Conservation (phyloP, 495 filamentous ascomycete genomes). For the Penicillium samsonianum region DNA sequence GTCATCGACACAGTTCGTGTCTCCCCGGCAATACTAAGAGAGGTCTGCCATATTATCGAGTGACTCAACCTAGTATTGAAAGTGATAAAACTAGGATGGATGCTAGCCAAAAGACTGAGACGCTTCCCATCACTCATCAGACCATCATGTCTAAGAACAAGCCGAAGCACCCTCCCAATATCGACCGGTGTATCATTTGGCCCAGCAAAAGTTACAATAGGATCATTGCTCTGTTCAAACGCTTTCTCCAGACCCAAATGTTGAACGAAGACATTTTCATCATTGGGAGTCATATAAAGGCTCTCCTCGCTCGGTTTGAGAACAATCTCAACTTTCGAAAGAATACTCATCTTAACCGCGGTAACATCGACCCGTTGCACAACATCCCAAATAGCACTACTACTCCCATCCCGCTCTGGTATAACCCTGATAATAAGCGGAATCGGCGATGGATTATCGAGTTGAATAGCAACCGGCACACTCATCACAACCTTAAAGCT, state of each 20-base stretch:
- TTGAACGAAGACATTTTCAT: not conserved
- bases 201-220: not conserved
- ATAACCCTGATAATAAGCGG: constrained; percentile 3
- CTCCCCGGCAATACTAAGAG: constrained; percentile 2
- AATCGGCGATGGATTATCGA: constrained; percentile 2
- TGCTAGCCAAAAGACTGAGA: not conserved
- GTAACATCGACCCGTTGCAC: not conserved
- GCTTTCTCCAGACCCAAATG: not conserved
- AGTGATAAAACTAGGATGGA: not conserved
- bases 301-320: not conserved
- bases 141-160: not conserved
- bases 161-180: not conserved
- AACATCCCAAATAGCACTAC: not conserved
- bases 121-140: not conserved
- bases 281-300: not conserved
- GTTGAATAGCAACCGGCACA: constrained; percentile 2
- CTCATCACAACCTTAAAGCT: not conserved
- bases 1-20: not conserved
- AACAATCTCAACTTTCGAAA: constrained; percentile 2
- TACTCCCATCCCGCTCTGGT: not conserved
- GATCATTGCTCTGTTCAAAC: not conserved
- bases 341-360: not conserved
- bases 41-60: not conserved
- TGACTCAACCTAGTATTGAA: constrained; percentile 2
- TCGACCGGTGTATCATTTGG: not conserved